Evolutionary conservation across 1,284 basidiomycete genomes (phyloP).

Genomic region (Tetrapyrgos nigripes): DNA sequence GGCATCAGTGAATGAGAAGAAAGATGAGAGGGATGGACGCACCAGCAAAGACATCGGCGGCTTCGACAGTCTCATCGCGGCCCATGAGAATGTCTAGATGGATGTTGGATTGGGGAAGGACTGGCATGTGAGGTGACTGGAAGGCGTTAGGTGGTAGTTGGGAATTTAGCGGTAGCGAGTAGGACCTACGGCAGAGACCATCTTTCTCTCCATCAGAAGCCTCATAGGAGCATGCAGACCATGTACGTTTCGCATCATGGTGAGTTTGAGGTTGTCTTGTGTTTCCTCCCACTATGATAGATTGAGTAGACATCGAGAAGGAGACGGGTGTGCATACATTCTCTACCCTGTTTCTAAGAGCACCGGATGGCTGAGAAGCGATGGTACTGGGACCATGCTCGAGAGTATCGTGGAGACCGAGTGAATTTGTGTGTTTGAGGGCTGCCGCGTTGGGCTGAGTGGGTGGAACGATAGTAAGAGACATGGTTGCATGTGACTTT

Average conservation of each 20-base stretch:
- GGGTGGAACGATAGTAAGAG: slow-evolving; percentile 72
- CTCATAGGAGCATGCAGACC: slow-evolving; percentile 91
- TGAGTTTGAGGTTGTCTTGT: slow-evolving; percentile 88
- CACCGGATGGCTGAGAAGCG: slow-evolving; percentile 64
- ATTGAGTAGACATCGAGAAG: neutral
- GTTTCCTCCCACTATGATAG: slow-evolving; percentile 87
- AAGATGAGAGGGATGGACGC: slow-evolving; percentile 23
- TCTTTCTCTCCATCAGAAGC: slow-evolving; percentile 92
- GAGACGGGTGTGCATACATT: slow-evolving; percentile 53
- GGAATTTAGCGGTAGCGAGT: neutral
- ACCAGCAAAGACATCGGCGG: slow-evolving; percentile 79
- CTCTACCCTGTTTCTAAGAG: slow-evolving; percentile 68
- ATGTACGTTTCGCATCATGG: slow-evolving; percentile 84
- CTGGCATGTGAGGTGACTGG: slow-evolving; percentile 71
- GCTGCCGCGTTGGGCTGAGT: slow-evolving; percentile 64
- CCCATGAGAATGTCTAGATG: slow-evolving; percentile 93
- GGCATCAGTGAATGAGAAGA: neutral
- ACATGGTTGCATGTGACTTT: slow-evolving; percentile 39
- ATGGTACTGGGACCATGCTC: slow-evolving; percentile 79
- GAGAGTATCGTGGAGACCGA: slow-evolving; percentile 83
- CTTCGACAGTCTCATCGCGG: slow-evolving; percentile 82
- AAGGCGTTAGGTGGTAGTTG: slow-evolving; percentile 2
- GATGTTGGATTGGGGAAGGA: slow-evolving; percentile 73
- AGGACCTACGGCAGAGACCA: slow-evolving; percentile 74
- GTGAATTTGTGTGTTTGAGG: slow-evolving; percentile 69